Base-by-base conservation (phyloP, 345 rosid species). In the Mercurialis annua region DNA sequence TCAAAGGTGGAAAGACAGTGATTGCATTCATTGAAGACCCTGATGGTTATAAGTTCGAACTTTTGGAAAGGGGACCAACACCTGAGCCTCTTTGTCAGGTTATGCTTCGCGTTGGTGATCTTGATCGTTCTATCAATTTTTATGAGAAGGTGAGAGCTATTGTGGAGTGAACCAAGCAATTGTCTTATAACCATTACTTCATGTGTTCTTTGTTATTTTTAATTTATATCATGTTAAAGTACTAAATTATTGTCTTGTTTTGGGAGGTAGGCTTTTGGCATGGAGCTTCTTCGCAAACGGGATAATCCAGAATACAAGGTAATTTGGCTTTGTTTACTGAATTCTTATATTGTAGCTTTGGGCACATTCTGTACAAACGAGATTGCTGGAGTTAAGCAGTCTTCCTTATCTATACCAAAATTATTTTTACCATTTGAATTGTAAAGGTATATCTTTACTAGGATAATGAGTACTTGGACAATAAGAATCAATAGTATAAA, bases 91-190 rank as follows among this genome's bases (percentile, higher is more conserved):
- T 94, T 46, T 94, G 99, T 78, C 98, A 94, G 84, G 97, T 94
- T 72, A 94, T 94, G 99, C 96, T 94, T 70, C 98, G 96, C 63
- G 99, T 94, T 76, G 97, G 98, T 29, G 97, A 94, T 85, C 96
- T 94, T 51, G 90, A 86, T 65, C 95, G 87, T 62, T 78, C 99
- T 53, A 84, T 94, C 68, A 89, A 84, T 38, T 94, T 94, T 76
- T 94, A 91, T 33, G 93, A 94, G 86, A 86, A 89, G 88, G 99
- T 94, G 69, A 83, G 80, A 29, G 24, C 52, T 63, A 49, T 49
- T 68, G 24, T 69, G 18, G 6, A 1, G 30, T 61, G 30, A 58
- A 71, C 49, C 55, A 43, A 20, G 12, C 42, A 43, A 18, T 73
- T 34, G 16, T 34, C 7, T n/a, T n/a, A n/a, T n/a, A 14, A n/a